A percentile compares a stretch with the other conserved stretches of the same genome.
These are phyloP conservation scores for Phanerochaete carnosa DNA, from an alignment of 768 basidiomycete species.

Conservation along the genomic window DNA sequence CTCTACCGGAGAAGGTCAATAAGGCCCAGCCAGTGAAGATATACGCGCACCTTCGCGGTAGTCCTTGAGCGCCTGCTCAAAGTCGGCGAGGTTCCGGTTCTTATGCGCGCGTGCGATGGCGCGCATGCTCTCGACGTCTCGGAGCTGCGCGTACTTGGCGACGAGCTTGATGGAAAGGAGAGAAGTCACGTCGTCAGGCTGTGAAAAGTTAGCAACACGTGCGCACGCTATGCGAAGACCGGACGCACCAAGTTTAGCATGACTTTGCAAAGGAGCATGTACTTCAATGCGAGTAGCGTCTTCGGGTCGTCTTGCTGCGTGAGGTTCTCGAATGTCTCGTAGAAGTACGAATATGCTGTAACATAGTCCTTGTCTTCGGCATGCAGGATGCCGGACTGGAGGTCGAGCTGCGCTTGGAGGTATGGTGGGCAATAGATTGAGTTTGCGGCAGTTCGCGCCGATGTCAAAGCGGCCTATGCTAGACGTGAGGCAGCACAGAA, in stretches of 20 bases:
- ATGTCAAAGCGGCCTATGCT: slow-evolving; percentile 79
- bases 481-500: background rate
- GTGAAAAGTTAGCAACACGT: background rate
- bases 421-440: slow-evolving; percentile 89
- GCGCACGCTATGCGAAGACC: background rate
- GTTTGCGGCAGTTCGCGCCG: slow-evolving; percentile 90
- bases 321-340: slow-evolving; percentile 92
- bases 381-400: slow-evolving; percentile 79
- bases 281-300: slow-evolving; percentile 87
- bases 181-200: slow-evolving; percentile 93
- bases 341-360: slow-evolving; percentile 96
- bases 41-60: slow-evolving; percentile 66
- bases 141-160: slow-evolving; percentile 78
- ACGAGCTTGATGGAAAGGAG: slow-evolving; percentile 87
- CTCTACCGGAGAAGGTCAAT: slow-evolving; percentile 43
- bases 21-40: background rate
- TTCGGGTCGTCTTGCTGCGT: slow-evolving; percentile 61
- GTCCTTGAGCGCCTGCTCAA: slow-evolving; percentile 82
- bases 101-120: slow-evolving; percentile 93
- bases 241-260: slow-evolving; percentile 88
- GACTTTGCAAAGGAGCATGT: slow-evolving; percentile 97
- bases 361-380: slow-evolving; percentile 98
- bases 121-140: slow-evolving; percentile 95
- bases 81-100: slow-evolving; percentile 83
- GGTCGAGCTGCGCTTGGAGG: slow-evolving; percentile 58